Base-by-base conservation (phyloP, 2,329 filamentous ascomycete genomes). In the Phaeosphaeria sp. region DNA sequence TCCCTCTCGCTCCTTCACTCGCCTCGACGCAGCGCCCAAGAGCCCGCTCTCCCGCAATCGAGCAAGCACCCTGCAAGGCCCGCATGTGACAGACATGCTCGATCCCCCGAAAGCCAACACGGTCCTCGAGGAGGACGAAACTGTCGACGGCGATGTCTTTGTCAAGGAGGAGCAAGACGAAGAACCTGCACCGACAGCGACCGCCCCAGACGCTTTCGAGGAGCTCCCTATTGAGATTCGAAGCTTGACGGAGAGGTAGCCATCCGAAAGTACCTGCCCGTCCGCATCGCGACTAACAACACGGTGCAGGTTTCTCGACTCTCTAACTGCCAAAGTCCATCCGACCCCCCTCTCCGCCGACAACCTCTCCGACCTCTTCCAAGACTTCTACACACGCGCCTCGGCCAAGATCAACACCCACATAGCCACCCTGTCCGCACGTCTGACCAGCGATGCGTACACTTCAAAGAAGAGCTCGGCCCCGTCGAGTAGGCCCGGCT, bases 201-300 rank as follows among this genome's bases (percentile, higher is more conserved):
- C 77, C 44, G 66, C 82, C 13, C 81, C 90, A 3, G 85, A 91
- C 62, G 89, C 91, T 56, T 89, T 95, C 62, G 92, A 96, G 68
- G 91, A 97, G 71, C 87, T 99, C 43, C 95, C 95, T 15, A 95
- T 97, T 70, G 95, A 99, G 83, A 86, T 99, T 58, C 85, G 95
- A 57, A 95, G 92, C 76, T 81, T 97, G 73, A 92, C 90, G 20
- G 94, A 98, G 77, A 91, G 91, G 92, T 93, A 81, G 30, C 13
- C 11, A 36, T 13, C 9, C 13, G 3, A 36, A 36, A 15, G 13
- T 36, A 15, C 30, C 30, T 36, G 6, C 30, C 13, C 5, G 30
- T 11, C 11, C 13, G 11, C 9, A 20, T 15, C 41, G 15, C 17
- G 41, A 10, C 50, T 50, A 42, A 22, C 6, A 22, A 39, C 2